phyloP scores from a whole-genome alignment of 2,329 filamentous ascomycete species.

The Beauveria medogensis region DNA sequence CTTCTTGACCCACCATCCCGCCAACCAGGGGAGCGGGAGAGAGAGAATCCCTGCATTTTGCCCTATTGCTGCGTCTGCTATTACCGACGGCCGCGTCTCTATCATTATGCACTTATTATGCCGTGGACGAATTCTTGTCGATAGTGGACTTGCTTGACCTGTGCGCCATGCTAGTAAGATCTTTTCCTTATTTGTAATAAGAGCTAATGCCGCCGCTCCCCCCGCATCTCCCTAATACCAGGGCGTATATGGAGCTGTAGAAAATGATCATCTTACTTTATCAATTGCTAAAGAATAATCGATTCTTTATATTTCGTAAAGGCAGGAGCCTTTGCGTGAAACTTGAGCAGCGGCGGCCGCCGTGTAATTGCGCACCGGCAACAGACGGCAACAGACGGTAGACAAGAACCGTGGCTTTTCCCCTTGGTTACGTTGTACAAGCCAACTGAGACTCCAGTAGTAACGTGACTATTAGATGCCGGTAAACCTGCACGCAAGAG shows the following conservation, averaged over 20 bases:
- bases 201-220: background rate
- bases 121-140: background rate
- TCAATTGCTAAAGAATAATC: too few relatives aligned
- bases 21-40: background rate
- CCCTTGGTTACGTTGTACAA: too few relatives aligned
- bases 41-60: background rate
- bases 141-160: background rate
- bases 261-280: too few relatives aligned
- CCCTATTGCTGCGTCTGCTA: background rate
- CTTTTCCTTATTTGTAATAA: background rate
- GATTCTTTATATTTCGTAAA: too few relatives aligned
- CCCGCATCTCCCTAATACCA: background rate
- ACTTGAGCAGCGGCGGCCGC: too few relatives aligned
- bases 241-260: background rate
- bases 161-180: background rate
- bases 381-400: too few relatives aligned
- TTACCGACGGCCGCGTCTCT: background rate
- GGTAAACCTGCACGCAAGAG: too few relatives aligned
- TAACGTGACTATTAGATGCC: too few relatives aligned
- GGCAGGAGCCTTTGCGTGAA: too few relatives aligned
- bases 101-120: background rate
- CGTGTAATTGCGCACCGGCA: too few relatives aligned
- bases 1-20: background rate
- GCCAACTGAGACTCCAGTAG: too few relatives aligned
- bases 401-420: too few relatives aligned